These are phyloP conservation scores for Sambucus nigra DNA, from an alignment of 129 eudicot genomes.

Conservation along the genomic window DNA sequence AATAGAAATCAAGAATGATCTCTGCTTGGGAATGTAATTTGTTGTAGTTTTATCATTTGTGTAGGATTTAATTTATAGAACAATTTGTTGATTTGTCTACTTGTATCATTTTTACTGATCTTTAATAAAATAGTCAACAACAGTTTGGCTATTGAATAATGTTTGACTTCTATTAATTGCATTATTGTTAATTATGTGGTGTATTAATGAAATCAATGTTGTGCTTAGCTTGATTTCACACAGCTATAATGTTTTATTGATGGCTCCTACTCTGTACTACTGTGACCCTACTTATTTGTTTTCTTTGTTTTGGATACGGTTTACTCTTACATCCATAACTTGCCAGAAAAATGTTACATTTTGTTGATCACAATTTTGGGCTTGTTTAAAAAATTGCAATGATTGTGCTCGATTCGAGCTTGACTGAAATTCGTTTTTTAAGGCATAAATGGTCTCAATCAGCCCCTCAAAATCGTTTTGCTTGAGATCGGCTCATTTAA, in stretches of 20 bases:
- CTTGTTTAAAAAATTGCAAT: too few relatives aligned
- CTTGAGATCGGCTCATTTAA: too few relatives aligned
- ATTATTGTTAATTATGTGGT: background rate
- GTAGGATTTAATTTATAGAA: slow-evolving; percentile 45
- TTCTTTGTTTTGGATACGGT: too few relatives aligned
- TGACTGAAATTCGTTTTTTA: too few relatives aligned
- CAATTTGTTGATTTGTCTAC: slow-evolving; percentile 35
- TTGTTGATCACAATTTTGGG: too few relatives aligned
- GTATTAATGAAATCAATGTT: background rate
- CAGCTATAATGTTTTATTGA: background rate
- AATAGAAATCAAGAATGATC: slow-evolving; percentile 28
- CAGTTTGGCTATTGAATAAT: slow-evolving; percentile 24
- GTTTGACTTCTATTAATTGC: slow-evolving; percentile 4
- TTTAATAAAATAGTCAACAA: slow-evolving; percentile 39
- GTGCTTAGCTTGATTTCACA: background rate
- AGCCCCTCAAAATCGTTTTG: too few relatives aligned
- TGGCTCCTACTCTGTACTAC: background rate
- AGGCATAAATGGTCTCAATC: too few relatives aligned
- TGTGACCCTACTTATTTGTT: too few relatives aligned
- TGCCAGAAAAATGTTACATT: too few relatives aligned
- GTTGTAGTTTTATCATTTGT: slow-evolving; percentile 52
- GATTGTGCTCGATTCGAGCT: too few relatives aligned
- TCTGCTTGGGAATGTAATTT: slow-evolving; percentile 28
- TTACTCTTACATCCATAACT: too few relatives aligned
- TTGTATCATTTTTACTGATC: slow-evolving; percentile 37